Percentiles rank a stretch among this genome's conserved stretches.
These are phyloP conservation scores for Coemansia reversa DNA, from an alignment of 192 early-diverging fungal species.

Conservation along the genomic window DNA sequence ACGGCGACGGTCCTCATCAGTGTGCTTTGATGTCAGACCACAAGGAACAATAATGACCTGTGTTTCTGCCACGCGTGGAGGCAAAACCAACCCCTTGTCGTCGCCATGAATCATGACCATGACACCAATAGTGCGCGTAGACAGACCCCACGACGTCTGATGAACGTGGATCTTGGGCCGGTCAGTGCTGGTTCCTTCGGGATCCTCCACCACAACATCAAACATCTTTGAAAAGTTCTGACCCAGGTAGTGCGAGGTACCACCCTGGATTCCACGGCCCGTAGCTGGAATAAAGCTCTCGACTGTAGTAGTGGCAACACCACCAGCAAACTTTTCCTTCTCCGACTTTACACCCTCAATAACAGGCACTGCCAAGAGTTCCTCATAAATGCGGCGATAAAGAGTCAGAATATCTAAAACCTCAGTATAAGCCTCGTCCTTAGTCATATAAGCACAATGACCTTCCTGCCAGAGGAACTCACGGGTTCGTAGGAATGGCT, in stretches of 20 bases:
- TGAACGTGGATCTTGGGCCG: conserved; percentile 81
- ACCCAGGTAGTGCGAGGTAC: conserved; percentile 97
- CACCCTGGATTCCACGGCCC: conserved; percentile 97
- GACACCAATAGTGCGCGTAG: conserved; percentile 96
- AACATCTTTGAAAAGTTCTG: conserved; percentile 99
- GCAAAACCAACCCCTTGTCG: conserved; percentile 96
- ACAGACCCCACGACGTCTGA: conserved; percentile 99
- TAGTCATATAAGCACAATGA: conserved; percentile 92
- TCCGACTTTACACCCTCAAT: conserved; percentile 96
- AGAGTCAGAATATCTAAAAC: conserved; percentile 88
- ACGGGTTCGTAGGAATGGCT: conserved; percentile 97
- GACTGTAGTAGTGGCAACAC: conserved; percentile 94
- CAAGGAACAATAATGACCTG: conserved; percentile 94
- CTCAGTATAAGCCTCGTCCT: conserved; percentile 83
- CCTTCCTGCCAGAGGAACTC: conserved; percentile 99
- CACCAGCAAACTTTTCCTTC: conserved; percentile 99
- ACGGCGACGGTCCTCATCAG: conserved; percentile 66
- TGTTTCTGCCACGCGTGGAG: conserved; percentile 84
- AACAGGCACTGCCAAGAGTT: conserved; percentile 95
- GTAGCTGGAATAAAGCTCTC: conserved; percentile 97
- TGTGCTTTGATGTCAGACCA: conserved; percentile 87
- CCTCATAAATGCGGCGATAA: conserved; percentile 96
- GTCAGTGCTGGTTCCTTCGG: conserved; percentile 39
- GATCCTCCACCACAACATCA: conserved; percentile 85
- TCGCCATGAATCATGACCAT: conserved; percentile 99